Evolutionary conservation across 2,329 filamentous ascomycete species (phyloP), one percentile per base, ranked within the genome.

Genomic region (Trichoderma sp.): DNA sequence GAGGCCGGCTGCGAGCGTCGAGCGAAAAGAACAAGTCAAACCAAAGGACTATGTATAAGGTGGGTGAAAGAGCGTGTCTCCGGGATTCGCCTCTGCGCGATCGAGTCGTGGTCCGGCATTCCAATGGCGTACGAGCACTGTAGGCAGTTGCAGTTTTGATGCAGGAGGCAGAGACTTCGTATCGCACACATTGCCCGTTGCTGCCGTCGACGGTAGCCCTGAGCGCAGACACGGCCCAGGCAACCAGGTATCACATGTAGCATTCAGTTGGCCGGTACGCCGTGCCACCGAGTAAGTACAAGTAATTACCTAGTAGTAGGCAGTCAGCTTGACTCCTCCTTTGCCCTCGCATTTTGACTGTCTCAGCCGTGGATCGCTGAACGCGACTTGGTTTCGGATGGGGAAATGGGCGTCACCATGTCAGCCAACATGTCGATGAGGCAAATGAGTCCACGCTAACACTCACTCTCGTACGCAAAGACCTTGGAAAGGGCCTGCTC

Each of bases 1-100:
- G 39, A n/a, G 28, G 41, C 28, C 50, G 15, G 47, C 54, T 63
- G 59, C 59, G 59, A 50, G 59, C 59, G 59, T 63, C 59, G 39
- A 63, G 41, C 47, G 59, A 63, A 63, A 54, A 50, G 41, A 41
- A 63, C 59, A 63, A 63, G 55, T 41, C 39, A 41, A 50, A 6
- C 21, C 24, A 12, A 45, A 55, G 41, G 14, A 24, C 24, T 15
- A 7, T 14, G 26, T 30, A 15, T 24, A 54, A 15, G 34, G 34
- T 51, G 59, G n/a, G 26, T 17, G 15, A 28, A 44, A 14, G 48
- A 50, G 41, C 52, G 41, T 47, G 26, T 55, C 7, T 45, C 14
- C 54, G 45, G 17, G 28, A 54, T 54, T 45, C 41, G 17, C 19
- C 39, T 44, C 48, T 52, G 59, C 48, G 14, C 28, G 39, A 17